Base-by-base conservation (phyloP, 106 monocot genomes). In the Amphibolis antarctica region DNA sequence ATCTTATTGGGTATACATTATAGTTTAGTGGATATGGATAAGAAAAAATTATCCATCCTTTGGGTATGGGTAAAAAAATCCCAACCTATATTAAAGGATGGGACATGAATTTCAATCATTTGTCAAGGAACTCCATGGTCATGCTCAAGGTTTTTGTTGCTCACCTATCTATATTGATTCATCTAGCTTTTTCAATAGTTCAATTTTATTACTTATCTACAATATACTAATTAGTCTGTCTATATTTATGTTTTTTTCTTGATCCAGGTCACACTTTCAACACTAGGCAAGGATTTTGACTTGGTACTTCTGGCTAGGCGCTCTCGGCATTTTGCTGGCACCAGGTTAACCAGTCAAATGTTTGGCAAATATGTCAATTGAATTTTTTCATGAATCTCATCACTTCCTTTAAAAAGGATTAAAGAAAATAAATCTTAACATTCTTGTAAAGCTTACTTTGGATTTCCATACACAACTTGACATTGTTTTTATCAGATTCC, bases 261-360 rank as follows among this genome's bases (percentile, higher is more conserved):
- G 19, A 57, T 62, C 20, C 71, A 93, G 92, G 80, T 70, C 15
- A 93, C 77, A 52, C 43, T 82, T 62, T 82, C 92, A 69, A 62
- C 85, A 59, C 60, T 66, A 45, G 85, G 76, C 18, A 93, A 83
- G 47, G 78, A 83, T 21, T 76, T 88, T 71, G 54, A 42, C 19
- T 74, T 88, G 80, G 85, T 88, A 12, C 88, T 93, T 53, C 85
- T 93, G 68, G 82, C 82, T 45, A 85, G 92, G 53, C 88, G 92
- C 24, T 93, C 92, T 46, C 78, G 92, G 10, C 77, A 88, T 76
- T 85, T 67, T 85, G 92, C 92, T 66, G 92, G 92, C 68, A 93
- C 92, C 62, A 88, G 92, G 92, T 93, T 52, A 20, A 64, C 43
- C 0, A 20, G 10, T 60, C 5, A 23, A 29, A 59, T 49, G 48